Percentiles rank a stretch among this genome's conserved stretches.
Evolutionary conservation across 495 filamentous ascomycete species (phyloP).

Genomic region (Glonium stellatum): DNA sequence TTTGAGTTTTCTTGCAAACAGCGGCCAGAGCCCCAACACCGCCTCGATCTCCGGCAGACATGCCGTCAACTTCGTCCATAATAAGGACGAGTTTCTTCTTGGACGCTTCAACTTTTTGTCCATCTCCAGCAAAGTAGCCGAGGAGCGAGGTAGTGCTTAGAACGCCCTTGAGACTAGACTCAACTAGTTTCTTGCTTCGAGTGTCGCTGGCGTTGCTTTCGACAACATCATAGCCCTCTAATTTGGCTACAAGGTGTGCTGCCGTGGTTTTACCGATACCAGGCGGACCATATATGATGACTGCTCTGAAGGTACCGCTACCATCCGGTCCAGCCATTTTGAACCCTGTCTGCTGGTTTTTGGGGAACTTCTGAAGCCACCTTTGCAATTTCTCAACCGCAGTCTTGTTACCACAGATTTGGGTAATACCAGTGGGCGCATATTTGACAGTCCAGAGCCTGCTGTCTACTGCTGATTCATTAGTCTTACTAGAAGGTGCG

Average conservation of each 20-base stretch:
- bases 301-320: conserved; percentile 65
- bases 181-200: conserved; percentile 95
- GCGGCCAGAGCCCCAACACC: conserved; percentile 91
- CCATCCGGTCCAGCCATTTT: conserved; percentile 75
- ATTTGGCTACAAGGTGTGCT: conserved; percentile 84
- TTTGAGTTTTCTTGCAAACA: conserved; percentile 87
- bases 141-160: conserved; percentile 88
- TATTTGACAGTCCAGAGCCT: conserved; percentile 96
- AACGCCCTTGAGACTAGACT: conserved; percentile 75
- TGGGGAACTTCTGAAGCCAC: conserved; percentile 80
- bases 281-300: conserved; percentile 90
- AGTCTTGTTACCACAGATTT: conserved; percentile 93
- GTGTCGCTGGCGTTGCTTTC: conserved; percentile 96
- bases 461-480: conserved; percentile 42
- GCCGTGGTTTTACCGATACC: conserved; percentile 98
- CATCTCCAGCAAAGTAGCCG: conserved; percentile 84
- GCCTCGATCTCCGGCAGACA: conserved; percentile 94
- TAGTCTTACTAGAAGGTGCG: conserved; percentile 16
- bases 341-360: conserved; percentile 66
- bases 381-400: conserved; percentile 80
- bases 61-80: conserved; percentile 99
- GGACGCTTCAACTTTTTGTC: conserved; percentile 65
- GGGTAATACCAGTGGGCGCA: conserved; percentile 70
- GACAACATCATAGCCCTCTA: conserved; percentile 88
- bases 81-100: conserved; percentile 92